phyloP scores from a whole-genome alignment of 768 basidiomycete genomes.

The Trametes maxima region DNA sequence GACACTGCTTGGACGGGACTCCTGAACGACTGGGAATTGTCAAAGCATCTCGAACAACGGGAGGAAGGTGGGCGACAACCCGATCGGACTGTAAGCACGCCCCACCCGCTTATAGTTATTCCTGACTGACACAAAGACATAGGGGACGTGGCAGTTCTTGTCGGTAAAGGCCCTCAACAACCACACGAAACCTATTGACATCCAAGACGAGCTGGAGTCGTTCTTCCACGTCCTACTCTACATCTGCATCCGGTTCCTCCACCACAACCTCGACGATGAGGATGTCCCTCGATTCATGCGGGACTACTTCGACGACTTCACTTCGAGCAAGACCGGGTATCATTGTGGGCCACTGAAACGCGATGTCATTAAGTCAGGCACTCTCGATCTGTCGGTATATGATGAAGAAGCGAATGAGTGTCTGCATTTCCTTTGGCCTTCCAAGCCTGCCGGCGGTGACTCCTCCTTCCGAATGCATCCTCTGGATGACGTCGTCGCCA shows the following conservation, averaged over 20 bases:
- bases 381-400: too few relatives aligned
- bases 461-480: too few relatives aligned
- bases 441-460: too few relatives aligned
- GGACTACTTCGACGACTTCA: conserved; percentile 9
- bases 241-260: conserved; percentile 19
- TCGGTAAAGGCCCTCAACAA: neutral
- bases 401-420: too few relatives aligned
- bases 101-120: too few relatives aligned
- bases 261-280: conserved; percentile 13
- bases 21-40: conserved; percentile 16
- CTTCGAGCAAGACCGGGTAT: too few relatives aligned
- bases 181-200: neutral
- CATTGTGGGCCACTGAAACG: too few relatives aligned
- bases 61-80: neutral
- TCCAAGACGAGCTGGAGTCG: conserved; percentile 16
- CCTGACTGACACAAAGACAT: neutral
- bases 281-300: conserved; percentile 15
- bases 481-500: too few relatives aligned
- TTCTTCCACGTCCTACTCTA: conserved; percentile 13
- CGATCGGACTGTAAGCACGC: neutral
- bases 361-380: too few relatives aligned
- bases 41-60: neutral
- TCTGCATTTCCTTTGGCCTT: too few relatives aligned
- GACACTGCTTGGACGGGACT: too few relatives aligned
- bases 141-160: conserved; percentile 13